Evolutionary conservation across 345 rosid species (phyloP).

Genomic region (Passiflora organensis): DNA sequence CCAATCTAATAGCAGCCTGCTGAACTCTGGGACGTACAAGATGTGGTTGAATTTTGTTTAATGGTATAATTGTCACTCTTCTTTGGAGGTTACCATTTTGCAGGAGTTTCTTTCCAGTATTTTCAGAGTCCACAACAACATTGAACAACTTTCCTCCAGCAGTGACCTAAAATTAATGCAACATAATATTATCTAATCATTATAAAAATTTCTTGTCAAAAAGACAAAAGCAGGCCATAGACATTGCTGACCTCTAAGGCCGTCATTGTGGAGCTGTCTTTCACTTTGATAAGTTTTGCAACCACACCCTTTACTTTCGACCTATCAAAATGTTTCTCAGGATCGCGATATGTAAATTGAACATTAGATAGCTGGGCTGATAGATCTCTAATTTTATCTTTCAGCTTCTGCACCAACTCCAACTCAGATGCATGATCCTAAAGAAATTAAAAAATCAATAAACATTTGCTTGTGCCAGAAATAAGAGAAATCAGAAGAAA

Average conservation of each 20-base stretch:
- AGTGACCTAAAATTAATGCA: constrained; percentile 53
- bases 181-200: constrained; percentile 13
- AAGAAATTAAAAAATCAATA: constrained; percentile 12
- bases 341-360: constrained; percentile 83
- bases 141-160: constrained; percentile 87
- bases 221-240: neutral
- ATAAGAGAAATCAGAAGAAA: constrained; percentile 19
- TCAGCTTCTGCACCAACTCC: constrained; percentile 65
- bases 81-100: constrained; percentile 88
- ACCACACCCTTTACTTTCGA: constrained; percentile 96
- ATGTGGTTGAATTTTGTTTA: constrained; percentile 72
- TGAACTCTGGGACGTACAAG: constrained; percentile 55
- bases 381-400: constrained; percentile 67
- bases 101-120: constrained; percentile 88
- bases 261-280: constrained; percentile 71
- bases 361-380: constrained; percentile 74
- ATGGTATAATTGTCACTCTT: constrained; percentile 87
- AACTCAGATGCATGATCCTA: constrained; percentile 73
- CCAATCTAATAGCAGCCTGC: constrained; percentile 72
- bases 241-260: constrained; percentile 73
- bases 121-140: constrained; percentile 91
- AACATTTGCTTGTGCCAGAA: too few relatives aligned
- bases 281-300: constrained; percentile 84
- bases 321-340: constrained; percentile 75
- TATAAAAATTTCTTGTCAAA: neutral